Percentiles rank a stretch among this genome's conserved stretches.
phyloP scores from a whole-genome alignment of 1,284 basidiomycete genomes.

The Sanghuangporus weigelae region DNA sequence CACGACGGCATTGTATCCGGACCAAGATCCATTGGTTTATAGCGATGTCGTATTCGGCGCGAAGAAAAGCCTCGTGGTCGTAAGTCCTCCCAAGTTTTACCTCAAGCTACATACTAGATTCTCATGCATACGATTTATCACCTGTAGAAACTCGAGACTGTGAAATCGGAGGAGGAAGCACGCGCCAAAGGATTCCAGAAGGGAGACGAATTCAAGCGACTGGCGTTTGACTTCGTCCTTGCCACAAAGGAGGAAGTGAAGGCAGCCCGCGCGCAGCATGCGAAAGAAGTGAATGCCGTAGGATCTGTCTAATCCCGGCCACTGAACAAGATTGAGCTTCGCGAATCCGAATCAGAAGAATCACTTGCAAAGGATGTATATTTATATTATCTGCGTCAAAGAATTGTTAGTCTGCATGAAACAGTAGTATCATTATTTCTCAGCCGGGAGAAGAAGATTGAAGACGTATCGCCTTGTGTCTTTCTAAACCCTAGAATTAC shows the following conservation, averaged over 20 bases:
- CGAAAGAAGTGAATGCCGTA: constrained; percentile 19
- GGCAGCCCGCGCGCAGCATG: constrained; percentile 22
- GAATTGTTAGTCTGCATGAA: neutral
- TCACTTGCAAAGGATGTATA: neutral
- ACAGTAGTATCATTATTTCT: neutral
- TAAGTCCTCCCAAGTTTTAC: constrained; percentile 30
- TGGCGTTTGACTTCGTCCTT: constrained; percentile 59
- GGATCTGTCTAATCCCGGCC: neutral
- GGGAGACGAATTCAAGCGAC: constrained; percentile 52
- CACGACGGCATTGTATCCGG: constrained; percentile 70
- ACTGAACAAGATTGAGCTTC: neutral
- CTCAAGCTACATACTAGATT: neutral
- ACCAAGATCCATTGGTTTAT: constrained; percentile 58
- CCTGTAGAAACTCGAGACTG: constrained; percentile 40
- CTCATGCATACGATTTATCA: neutral
- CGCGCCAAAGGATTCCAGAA: constrained; percentile 58
- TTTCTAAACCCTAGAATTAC: no score
- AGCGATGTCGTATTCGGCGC: constrained; percentile 81
- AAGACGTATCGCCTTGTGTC: no score
- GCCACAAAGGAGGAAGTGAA: constrained; percentile 47
- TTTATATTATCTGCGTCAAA: neutral
- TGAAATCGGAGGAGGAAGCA: constrained; percentile 49
- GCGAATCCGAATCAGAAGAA: neutral
- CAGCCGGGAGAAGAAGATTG: no score
- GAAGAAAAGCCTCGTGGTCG: constrained; percentile 55